Percentiles rank a stretch among this genome's conserved stretches.
Evolutionary conservation across 345 rosid species (phyloP).

Genomic region (Brassica nigra): DNA sequence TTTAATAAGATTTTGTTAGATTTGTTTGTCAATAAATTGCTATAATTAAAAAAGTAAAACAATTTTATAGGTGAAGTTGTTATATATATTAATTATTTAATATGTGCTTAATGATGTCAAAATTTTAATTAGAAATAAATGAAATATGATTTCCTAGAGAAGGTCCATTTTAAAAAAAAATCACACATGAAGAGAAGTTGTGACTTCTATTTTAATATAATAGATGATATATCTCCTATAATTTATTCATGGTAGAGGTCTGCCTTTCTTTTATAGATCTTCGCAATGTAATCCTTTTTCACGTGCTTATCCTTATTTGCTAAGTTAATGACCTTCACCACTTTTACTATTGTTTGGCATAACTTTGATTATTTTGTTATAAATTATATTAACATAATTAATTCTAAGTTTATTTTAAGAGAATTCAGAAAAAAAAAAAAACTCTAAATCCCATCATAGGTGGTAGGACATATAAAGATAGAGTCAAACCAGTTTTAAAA

Average conservation of each 20-base stretch:
- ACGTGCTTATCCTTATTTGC: neutral
- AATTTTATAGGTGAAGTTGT: too few species aligned
- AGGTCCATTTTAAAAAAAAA: too few species aligned
- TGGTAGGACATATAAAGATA: neutral
- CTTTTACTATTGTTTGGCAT: neutral
- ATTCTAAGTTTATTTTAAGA: neutral
- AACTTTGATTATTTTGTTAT: neutral
- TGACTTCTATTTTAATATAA: too few species aligned
- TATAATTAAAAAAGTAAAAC: too few species aligned
- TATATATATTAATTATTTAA: too few species aligned
- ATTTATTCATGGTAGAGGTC: neutral
- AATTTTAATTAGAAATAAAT: too few species aligned
- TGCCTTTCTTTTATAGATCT: neutral
- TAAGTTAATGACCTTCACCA: neutral
- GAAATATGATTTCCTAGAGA: too few species aligned
- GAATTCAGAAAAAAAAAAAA: neutral
- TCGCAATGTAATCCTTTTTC: neutral
- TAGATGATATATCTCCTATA: too few species aligned
- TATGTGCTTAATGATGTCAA: too few species aligned
- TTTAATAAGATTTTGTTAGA: too few species aligned
- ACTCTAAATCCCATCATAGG: neutral
- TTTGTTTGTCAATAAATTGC: too few species aligned
- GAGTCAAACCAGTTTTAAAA: neutral
- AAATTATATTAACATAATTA: neutral
- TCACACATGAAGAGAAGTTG: too few species aligned